Evolutionary conservation across 768 basidiomycete genomes (phyloP), one percentile per base, ranked within the genome.

Genomic region (Termitomyces sp.): DNA sequence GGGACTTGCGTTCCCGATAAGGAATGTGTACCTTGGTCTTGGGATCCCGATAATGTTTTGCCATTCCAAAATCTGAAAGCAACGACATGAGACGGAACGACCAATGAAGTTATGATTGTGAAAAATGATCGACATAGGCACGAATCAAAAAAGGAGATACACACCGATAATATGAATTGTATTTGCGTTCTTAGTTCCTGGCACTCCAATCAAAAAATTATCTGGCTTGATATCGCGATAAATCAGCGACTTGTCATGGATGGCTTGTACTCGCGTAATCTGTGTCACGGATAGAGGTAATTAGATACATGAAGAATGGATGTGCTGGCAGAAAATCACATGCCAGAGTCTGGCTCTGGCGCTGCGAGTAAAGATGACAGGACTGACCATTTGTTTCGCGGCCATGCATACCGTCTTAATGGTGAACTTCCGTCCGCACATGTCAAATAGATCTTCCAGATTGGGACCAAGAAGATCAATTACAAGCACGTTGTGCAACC

Each of bases 211-310:
- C 64, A 99, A 80, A 75, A 99, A 99, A 76, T 98, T 98, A 75
- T 99, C 96, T 38, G 96, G 96, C 70, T 98, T 98, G 80, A 99
- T 98, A 72, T 98, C 97, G 64, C 96, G 89, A 75, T 96, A 98
- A 68, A 98, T 98, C 69, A 98, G 82, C 61, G 93, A 97, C 79
- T 98, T 98, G 72, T 98, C 96, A 74, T 99, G 96, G 62, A 99
- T 91, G 12, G 93, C 88, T 74, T 99, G 96, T 4, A 98, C 94
- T 60, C 96, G 93, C 50, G 95, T 89, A 61, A 99, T 85, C 96
- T 98, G 71, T 53, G 28, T 30, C 38, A 46, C 57, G 56, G 47
- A 33, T 48, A 48, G 41, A 32, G 12, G 57, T 35, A 50, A 32
- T 57, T 58, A 61, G 62, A 63, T 50, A 53, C 30, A 56, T 23